A percentile compares a stretch with the other conserved stretches of the same genome.
Evolutionary conservation across 2,329 filamentous ascomycete genomes (phyloP).

Genomic region (Lithohypha guttulata): DNA sequence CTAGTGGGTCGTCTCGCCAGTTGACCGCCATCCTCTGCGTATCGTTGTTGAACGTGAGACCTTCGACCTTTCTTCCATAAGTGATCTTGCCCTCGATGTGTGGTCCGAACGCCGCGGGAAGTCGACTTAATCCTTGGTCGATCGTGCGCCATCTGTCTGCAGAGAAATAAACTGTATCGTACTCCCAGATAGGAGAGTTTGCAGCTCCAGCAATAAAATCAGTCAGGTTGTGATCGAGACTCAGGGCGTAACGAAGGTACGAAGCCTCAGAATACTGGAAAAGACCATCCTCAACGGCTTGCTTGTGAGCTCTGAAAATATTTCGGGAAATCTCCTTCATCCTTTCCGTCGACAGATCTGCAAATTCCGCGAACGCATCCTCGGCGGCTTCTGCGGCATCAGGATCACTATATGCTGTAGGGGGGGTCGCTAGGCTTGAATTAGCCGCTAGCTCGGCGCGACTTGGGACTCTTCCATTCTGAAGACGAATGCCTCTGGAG

Average conservation of each 20-base stretch:
- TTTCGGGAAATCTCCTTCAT: conserved; percentile 22
- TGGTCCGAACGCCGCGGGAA: conserved; percentile 53
- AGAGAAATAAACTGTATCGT: conserved; percentile 50
- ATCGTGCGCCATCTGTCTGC: conserved; percentile 55
- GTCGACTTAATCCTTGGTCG: conserved; percentile 47
- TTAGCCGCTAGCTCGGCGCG: conserved; percentile 38
- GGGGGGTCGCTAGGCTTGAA: conserved; percentile 27
- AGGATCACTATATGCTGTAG: conserved; percentile 4
- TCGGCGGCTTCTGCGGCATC: conserved; percentile 9
- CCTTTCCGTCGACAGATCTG: conserved; percentile 27
- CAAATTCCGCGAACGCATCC: conserved; percentile 7
- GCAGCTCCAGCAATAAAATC: conserved; percentile 40
- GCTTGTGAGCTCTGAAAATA: conserved; percentile 42
- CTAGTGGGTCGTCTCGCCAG: conserved; percentile 37
- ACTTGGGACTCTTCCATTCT: conserved; percentile 45
- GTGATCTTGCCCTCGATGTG: conserved; percentile 47
- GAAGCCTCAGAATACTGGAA: conserved; percentile 56
- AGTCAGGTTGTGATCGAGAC: conserved; percentile 40
- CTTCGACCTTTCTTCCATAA: conserved; percentile 47
- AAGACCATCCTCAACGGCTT: conserved; percentile 43
- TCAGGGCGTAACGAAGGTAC: conserved; percentile 40
- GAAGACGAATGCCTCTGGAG: conserved; percentile 37
- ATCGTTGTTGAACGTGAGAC: conserved; percentile 42
- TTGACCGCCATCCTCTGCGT: conserved; percentile 47
- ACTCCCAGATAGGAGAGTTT: conserved; percentile 36